These are phyloP conservation scores for Alternaria infectoria DNA, from an alignment of 2,329 filamentous ascomycete genomes.

Conservation along the genomic window DNA sequence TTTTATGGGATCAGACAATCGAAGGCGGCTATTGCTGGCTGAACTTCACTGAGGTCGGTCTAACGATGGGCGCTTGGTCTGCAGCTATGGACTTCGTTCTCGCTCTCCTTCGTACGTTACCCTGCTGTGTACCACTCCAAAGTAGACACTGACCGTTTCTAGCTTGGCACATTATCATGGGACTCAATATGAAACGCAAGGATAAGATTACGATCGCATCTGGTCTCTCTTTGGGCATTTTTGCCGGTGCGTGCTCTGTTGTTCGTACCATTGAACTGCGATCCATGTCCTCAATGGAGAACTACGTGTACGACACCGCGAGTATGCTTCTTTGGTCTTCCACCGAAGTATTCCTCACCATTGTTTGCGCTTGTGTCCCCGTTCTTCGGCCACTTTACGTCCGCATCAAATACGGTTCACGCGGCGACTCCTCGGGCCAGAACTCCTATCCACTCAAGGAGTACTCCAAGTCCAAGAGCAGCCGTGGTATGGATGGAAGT, in stretches of 20 bases:
- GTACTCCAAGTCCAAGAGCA: constrained; percentile 23
- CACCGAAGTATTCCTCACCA: constrained; percentile 55
- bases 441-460: constrained; percentile 30
- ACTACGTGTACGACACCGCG: constrained; percentile 43
- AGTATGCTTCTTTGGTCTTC: constrained; percentile 42
- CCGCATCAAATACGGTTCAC: constrained; percentile 27
- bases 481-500: constrained; percentile 5
- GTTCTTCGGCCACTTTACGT: constrained; percentile 51
- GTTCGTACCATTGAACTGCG: constrained; percentile 39
- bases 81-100: constrained; percentile 45
- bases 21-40: constrained; percentile 34
- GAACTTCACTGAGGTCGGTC: constrained; percentile 34
- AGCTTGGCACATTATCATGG: constrained; percentile 42
- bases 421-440: constrained; percentile 20
- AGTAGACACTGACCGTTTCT: neutral
- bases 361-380: constrained; percentile 61
- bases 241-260: constrained; percentile 42
- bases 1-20: constrained; percentile 36
- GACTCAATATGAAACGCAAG: constrained; percentile 45
- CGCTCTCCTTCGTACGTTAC: constrained; percentile 35
- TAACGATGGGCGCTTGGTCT: constrained; percentile 43
- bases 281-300: constrained; percentile 31
- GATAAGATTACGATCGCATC: constrained; percentile 42
- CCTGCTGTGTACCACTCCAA: neutral
- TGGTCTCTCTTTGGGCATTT: constrained; percentile 39